These are phyloP conservation scores for Lizonia empirigonia DNA, from an alignment of 2,329 filamentous ascomycete species.

Conservation along the genomic window DNA sequence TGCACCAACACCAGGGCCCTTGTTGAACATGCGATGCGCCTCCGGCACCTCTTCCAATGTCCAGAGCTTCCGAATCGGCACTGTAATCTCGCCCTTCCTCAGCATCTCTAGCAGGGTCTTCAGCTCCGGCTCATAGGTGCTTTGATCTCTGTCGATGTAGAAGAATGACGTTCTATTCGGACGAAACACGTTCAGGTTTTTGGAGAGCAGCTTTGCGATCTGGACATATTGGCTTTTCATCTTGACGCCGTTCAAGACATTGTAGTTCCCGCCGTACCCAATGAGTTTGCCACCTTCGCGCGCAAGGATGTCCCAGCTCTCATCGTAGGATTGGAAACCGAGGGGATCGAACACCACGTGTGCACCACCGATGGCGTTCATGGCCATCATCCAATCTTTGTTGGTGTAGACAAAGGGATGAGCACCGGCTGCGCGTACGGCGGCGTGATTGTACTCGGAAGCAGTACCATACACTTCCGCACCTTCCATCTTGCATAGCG, in stretches of 20 bases:
- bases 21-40: conserved; percentile 34
- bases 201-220: conserved; percentile 34
- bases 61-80: conserved; percentile 37
- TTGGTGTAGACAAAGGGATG: conserved; percentile 56
- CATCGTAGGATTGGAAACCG: conserved; percentile 59
- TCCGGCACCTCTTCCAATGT: conserved; percentile 36
- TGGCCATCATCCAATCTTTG: conserved; percentile 56
- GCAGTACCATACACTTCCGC: conserved; percentile 59
- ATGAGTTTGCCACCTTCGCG: conserved; percentile 45
- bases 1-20: conserved; percentile 33
- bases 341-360: conserved; percentile 58
- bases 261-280: conserved; percentile 35
- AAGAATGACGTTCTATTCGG: conserved; percentile 35
- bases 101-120: conserved; percentile 26
- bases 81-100: conserved; percentile 26
- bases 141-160: conserved; percentile 33
- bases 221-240: conserved; percentile 20
- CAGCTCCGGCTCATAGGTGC: conserved; percentile 34
- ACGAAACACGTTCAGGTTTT: conserved; percentile 31
- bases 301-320: conserved; percentile 54
- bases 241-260: conserved; percentile 30
- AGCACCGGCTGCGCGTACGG: conserved; percentile 48
- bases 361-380: conserved; percentile 55
- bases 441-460: conserved; percentile 53
- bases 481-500: conserved; percentile 52